Percentiles rank a stretch among this genome's conserved stretches.
These are phyloP conservation scores for Orbilia oligospora DNA, from an alignment of 2,329 filamentous ascomycete species.

Conservation along the genomic window DNA sequence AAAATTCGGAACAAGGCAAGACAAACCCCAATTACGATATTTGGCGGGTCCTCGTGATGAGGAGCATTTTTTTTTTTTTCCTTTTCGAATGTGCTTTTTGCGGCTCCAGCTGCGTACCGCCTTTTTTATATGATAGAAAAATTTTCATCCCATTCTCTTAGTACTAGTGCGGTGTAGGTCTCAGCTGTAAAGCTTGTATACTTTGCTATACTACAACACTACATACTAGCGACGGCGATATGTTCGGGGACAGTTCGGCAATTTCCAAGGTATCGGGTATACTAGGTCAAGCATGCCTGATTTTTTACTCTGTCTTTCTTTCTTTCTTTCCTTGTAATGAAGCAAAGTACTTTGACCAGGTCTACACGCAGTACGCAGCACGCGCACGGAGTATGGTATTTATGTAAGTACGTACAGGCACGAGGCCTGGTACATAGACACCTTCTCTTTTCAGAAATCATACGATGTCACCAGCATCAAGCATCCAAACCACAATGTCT, in stretches of 20 bases:
- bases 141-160: conserved; percentile 9
- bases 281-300: conserved; percentile 22
- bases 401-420: conserved; percentile 4
- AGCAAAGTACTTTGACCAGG: no score
- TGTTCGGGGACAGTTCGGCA: conserved; percentile 13
- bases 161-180: neutral
- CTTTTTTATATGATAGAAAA: conserved; percentile 6
- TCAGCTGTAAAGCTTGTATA: conserved; percentile 11
- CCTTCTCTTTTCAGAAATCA: conserved; percentile 38
- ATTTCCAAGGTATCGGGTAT: conserved; percentile 25
- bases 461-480: neutral
- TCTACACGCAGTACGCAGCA: neutral
- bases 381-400: conserved; percentile 5
- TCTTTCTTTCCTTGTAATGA: neutral
- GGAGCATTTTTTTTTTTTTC: no score
- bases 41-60: conserved; percentile 50
- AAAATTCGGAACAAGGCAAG: conserved; percentile 35
- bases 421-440: conserved; percentile 39
- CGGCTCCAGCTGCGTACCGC: conserved; percentile 20
- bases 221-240: conserved; percentile 46
- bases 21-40: conserved; percentile 11
- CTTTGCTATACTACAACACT: neutral
- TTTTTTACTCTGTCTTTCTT: conserved; percentile 12
- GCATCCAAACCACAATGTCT: conserved; percentile 11
- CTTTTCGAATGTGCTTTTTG: conserved; percentile 21